These are phyloP conservation scores for Luffa aegyptiaca DNA, from an alignment of 306 rosid genomes.

Conservation along the genomic window DNA sequence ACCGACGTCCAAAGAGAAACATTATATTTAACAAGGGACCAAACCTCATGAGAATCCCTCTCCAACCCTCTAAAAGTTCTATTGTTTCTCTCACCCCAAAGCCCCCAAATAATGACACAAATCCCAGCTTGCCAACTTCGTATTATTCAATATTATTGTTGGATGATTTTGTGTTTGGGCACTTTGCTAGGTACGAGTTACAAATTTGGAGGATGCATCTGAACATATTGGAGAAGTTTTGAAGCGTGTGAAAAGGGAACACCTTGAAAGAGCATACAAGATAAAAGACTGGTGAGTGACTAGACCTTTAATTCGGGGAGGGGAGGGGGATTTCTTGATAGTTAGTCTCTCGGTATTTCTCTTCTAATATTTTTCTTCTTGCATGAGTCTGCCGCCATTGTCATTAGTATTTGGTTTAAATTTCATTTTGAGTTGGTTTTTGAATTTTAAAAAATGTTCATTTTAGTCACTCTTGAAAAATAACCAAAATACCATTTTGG, in stretches of 20 bases:
- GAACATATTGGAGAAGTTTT: constrained; percentile 95
- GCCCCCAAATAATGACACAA: too few species aligned
- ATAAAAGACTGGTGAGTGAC: constrained; percentile 52
- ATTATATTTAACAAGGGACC: too few species aligned
- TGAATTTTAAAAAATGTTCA: background rate
- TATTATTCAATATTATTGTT: background rate
- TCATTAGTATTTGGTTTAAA: background rate
- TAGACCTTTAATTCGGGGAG: background rate
- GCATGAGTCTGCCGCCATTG: background rate
- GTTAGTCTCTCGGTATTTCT: too few species aligned
- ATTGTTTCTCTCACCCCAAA: too few species aligned
- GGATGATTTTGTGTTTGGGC: background rate
- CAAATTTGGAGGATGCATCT: constrained; percentile 83
- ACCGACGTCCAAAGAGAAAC: too few species aligned
- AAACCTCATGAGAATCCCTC: too few species aligned
- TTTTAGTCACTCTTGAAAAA: background rate
- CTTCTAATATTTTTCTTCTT: background rate
- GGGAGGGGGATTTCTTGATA: background rate
- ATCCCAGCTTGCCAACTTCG: background rate
- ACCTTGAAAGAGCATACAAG: constrained; percentile 81
- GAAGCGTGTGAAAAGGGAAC: constrained; percentile 83
- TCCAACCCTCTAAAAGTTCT: too few species aligned
- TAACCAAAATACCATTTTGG: background rate
- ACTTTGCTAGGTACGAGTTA: constrained; percentile 71
- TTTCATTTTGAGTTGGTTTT: background rate